Evolutionary conservation across 1,284 basidiomycete genomes (phyloP), one percentile per base, ranked within the genome.

Genomic region (Puccinia triticina): DNA sequence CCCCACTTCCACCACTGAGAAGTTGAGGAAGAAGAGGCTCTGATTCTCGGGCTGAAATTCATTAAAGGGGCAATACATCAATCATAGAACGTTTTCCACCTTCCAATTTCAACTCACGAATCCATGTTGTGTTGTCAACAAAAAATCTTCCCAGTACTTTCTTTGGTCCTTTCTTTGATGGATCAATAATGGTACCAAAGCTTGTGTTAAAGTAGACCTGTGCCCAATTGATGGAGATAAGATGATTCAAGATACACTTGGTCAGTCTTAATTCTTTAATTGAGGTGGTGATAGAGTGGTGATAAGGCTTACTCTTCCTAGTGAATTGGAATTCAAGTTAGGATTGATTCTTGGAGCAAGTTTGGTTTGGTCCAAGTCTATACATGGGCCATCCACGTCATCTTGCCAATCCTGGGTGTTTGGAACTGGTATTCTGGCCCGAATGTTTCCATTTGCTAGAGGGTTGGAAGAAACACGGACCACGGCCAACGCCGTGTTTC

Each of bases 21-120:
- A 74, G 40, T 18, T 74, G 71, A 40, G 16, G 46, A 37, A 75
- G 59, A 50, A 66, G 72, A n/a, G 72, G 82, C 48, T 37, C 50
- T 83, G 14, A 46, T 55, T 43, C 83, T 66, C 37, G 84, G 82
- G 50, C 82, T 78, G 21, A 16, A 85, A 82, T 16, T 66, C 8
- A 66, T 37, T 3, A 11, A 14, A 66, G 61, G 34, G 4, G 48
- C 14, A 21, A 26, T 64, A 4, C 40, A 40, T n/a, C n/a, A 53
- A 37, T 64, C 23, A 76, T 40, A 23, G 2, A 43, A 66, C n/a
- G 14, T 37, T 64, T 14, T 37, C n/a, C 14, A 61, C 26, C 14
- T 40, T 16, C 29, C 11, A 71, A 71, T 66, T 21, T 50, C 1
- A 48, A 59, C 77, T 43, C 26, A 79, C 77, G 29, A 26, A 57